Base-by-base conservation (phyloP, 345 rosid genomes). In the Erodium maritimum region DNA sequence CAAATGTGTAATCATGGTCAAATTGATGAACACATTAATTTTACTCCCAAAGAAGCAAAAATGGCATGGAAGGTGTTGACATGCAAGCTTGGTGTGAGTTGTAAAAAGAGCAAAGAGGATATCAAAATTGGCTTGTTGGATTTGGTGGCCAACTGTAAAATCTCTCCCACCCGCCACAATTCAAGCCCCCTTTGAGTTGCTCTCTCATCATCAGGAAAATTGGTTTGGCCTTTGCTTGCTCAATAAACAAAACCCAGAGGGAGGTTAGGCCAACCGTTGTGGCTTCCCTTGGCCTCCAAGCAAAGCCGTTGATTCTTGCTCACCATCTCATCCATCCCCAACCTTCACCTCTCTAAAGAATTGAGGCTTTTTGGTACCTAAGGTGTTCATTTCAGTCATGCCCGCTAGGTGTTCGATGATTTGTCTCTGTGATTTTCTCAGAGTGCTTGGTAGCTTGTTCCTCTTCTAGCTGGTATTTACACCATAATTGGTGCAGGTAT, bases 201-300 rank as follows among this genome's bases (percentile, higher is more conserved):
- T 37, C 1, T 37, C 10, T 37, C 46, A 37, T 37, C 46, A 37
- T 37, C 46, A 37, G 13, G 8, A 37, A 37, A 6, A 12, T 37
- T 5, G 45, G 58, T 59, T 52, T 65, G 57, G 20, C 59, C 76
- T 64, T 77, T 75, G 82, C 81, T 84, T 79, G 23, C 65, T 69
- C 33, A 1, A 54, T 50, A 78, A 69, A 74, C 80, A 69, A 76
- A 65, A 73, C 63, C 61, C 46, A 12, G 70, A 65, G 65, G 73
- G 70, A 76, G 74, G 90, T 86, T 88, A 78, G 86, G 84, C 86
- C 87, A 84, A 78, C 84, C 25, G 79, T 80, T 78, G 55, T 78
- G 55, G 72, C 84, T 83, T 75, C 80, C 65, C 95, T 85, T 90
- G 61, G 56, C 55, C 73, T 67, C 79, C 65, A 84, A 87, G 90